phyloP scores from a whole-genome alignment of 305 asterid species.

The Rubia occidens region DNA sequence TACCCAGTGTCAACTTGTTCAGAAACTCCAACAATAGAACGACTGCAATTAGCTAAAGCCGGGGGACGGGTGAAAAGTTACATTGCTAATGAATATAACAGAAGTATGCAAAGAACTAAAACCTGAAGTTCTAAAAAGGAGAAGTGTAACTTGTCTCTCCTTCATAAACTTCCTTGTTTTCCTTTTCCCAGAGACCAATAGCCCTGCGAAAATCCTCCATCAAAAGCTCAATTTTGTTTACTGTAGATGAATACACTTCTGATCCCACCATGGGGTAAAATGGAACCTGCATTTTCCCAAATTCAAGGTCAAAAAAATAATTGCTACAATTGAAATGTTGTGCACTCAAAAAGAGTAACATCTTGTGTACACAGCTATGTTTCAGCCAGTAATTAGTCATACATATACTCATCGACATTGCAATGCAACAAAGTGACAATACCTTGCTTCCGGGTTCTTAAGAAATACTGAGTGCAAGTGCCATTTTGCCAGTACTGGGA shows the following conservation, averaged over 20 bases:
- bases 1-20: conserved; percentile 89
- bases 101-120: background rate
- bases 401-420: background rate
- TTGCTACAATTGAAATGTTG: background rate
- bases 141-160: conserved; percentile 58
- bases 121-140: background rate
- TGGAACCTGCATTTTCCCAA: conserved; percentile 49
- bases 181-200: conserved; percentile 91
- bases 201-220: conserved; percentile 95
- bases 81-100: too few relatives aligned
- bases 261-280: conserved; percentile 99
- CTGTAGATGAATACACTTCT: conserved; percentile 94
- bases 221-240: conserved; percentile 89
- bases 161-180: conserved; percentile 77
- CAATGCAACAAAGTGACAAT: background rate
- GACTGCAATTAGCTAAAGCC: background rate
- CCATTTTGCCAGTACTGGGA: conserved; percentile 97
- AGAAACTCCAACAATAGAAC: conserved; percentile 49
- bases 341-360: background rate
- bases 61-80: background rate
- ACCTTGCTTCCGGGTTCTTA: conserved; percentile 99
- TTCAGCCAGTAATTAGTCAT: background rate
- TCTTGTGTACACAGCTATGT: background rate
- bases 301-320: background rate
- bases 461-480: conserved; percentile 87